Percentiles rank a stretch among this genome's conserved stretches.
Evolutionary conservation across 176 grass and related monocot species (phyloP).

Genomic region (Hordeum vulgare): DNA sequence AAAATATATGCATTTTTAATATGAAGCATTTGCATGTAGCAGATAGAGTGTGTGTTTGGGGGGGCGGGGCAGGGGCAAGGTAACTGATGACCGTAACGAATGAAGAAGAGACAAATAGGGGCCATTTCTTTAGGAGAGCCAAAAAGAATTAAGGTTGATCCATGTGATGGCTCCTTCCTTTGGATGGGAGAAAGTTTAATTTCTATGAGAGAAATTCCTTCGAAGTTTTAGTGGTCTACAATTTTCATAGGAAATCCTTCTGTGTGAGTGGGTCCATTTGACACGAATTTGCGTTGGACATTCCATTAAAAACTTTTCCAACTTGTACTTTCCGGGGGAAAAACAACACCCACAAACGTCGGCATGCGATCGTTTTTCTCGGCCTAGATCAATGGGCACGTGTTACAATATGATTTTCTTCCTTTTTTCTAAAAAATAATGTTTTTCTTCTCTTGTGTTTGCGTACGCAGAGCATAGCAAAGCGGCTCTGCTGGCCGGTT

Average conservation of each 20-base stretch:
- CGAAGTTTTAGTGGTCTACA: too few species aligned
- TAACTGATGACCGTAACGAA: too few species aligned
- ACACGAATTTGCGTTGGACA: background rate
- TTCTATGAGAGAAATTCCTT: too few species aligned
- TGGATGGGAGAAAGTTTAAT: too few species aligned
- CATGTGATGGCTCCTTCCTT: too few species aligned
- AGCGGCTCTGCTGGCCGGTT: background rate
- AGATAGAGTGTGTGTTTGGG: too few species aligned
- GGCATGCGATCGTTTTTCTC: background rate
- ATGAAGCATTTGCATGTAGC: too few species aligned
- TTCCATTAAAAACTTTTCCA: background rate
- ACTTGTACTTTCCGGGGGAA: background rate
- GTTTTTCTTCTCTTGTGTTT: background rate
- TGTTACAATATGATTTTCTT: background rate
- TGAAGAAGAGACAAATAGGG: too few species aligned
- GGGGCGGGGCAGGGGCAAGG: too few species aligned
- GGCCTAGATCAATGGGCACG: background rate
- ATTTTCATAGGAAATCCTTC: background rate
- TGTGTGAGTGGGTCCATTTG: background rate
- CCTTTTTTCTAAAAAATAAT: background rate
- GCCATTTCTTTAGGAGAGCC: too few species aligned
- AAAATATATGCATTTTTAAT: too few species aligned
- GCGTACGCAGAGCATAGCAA: background rate
- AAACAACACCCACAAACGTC: background rate
- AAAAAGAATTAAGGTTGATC: too few species aligned